Percentiles rank a stretch among this genome's conserved stretches.
Evolutionary conservation across 2,329 filamentous ascomycete genomes (phyloP).

Genomic region (Penicillium sp.): DNA sequence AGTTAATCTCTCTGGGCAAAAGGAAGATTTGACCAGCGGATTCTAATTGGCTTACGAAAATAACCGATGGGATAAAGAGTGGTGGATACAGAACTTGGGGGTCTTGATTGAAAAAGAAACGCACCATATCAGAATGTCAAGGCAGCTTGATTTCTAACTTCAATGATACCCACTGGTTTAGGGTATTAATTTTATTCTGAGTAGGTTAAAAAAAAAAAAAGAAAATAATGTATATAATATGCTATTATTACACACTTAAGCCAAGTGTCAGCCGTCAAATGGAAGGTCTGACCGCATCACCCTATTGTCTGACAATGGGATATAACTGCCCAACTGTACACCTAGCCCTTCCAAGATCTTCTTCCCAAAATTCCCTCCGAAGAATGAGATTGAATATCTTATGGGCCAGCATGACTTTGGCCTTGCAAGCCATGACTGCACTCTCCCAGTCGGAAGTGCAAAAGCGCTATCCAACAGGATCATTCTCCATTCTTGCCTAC

Average conservation of each 20-base stretch:
- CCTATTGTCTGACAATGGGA: neutral
- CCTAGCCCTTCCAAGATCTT: neutral
- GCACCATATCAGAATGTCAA: too few species aligned
- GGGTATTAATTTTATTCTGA: neutral
- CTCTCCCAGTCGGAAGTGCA: slow-evolving; percentile 2
- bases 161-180: too few species aligned
- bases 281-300: neutral
- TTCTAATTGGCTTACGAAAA: too few species aligned
- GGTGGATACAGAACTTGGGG: too few species aligned
- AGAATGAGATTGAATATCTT: slow-evolving; percentile 12
- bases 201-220: neutral
- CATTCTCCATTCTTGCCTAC: slow-evolving; percentile 19
- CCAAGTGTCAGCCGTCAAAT: neutral
- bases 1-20: too few species aligned
- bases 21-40: too few species aligned
- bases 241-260: neutral
- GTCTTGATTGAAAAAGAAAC: too few species aligned
- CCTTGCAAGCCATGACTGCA: slow-evolving; percentile 4
- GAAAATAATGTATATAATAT: neutral
- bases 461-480: slow-evolving; percentile 15
- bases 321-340: neutral
- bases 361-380: neutral
- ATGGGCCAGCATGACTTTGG: slow-evolving; percentile 1
- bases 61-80: too few species aligned
- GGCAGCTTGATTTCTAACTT: too few species aligned